Evolutionary conservation across 1,284 basidiomycete species (phyloP).

Genomic region (Anthracocystis walkeri): DNA sequence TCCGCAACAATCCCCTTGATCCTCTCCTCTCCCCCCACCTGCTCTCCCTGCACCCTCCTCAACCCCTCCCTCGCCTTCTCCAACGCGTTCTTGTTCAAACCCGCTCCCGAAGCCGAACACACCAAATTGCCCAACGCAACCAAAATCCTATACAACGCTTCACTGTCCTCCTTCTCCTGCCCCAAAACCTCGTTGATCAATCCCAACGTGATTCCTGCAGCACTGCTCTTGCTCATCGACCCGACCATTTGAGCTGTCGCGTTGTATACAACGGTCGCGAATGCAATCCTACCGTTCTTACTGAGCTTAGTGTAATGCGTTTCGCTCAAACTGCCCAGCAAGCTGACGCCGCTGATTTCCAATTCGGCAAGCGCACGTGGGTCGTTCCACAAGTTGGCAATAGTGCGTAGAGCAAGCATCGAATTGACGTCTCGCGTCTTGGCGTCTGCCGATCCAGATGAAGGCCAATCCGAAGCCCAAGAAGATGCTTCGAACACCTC

Average conservation of each 20-base stretch:
- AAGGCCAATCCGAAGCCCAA: constrained; percentile 75
- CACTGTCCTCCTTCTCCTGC: constrained; percentile 77
- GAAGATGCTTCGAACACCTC: constrained; percentile 78
- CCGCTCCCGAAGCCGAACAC: constrained; percentile 17
- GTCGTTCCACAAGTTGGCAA: constrained; percentile 80
- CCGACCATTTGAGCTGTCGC: constrained; percentile 40
- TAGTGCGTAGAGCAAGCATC: constrained; percentile 82
- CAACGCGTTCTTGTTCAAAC: constrained; percentile 16
- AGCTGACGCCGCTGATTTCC: constrained; percentile 70
- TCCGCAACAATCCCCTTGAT: constrained; percentile 22
- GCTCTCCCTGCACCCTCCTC: background rate
- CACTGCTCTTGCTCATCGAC: constrained; percentile 10
- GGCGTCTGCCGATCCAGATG: constrained; percentile 53
- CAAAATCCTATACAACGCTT: constrained; percentile 84
- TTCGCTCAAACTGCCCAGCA: constrained; percentile 36
- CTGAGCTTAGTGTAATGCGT: constrained; percentile 71
- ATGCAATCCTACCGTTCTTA: constrained; percentile 79
- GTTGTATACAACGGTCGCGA: constrained; percentile 84
- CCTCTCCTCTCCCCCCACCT: constrained; percentile 23
- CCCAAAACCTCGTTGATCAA: constrained; percentile 56
- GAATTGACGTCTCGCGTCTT: constrained; percentile 87
- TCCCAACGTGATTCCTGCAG: constrained; percentile 43
- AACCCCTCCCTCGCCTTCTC: constrained; percentile 16
- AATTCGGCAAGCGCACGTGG: constrained; percentile 64
- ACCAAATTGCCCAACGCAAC: constrained; percentile 84